Evolutionary conservation across 2,329 filamentous ascomycete species (phyloP), one percentile per base, ranked within the genome.

Genomic region (Westerdykella ornata): DNA sequence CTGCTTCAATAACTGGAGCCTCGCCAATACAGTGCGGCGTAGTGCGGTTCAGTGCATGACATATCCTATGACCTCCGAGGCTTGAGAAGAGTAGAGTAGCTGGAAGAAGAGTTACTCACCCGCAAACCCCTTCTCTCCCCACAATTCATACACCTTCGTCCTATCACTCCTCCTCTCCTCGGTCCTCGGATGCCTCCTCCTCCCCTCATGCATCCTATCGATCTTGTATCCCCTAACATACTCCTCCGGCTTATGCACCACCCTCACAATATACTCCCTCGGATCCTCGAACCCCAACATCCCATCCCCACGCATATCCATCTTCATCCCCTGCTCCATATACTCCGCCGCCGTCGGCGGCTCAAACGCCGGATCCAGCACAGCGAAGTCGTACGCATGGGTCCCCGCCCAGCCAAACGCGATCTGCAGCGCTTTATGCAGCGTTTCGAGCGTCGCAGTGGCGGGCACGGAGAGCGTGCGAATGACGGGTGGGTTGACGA

Each of bases 401-500:
- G 37, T 49, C 9, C 30, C 22, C 3, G 50, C 41, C 58, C 56
- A 62, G 34, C 47, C 47, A 38, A 62, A 61, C 3, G 56, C 52
- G 11, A 56, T 41, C 35, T 55, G 52, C 3, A 62, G 43, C 14
- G 56, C 58, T 17, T 34, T 32, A 37, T 59, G 57, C 18, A 61
- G 45, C 17, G 48, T 34, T n/a, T 38, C 32, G 37, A 62, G 59
- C 2, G 48, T 52, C 2, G 49, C 41, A 11, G 37, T 32, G 4
- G 53, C 43, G 9, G 58, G 58, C 9, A 50, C 46, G 6, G 56
- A 59, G 1, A 62, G 44, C 3, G 50, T 52, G 9, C 58, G 51
- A 19, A 41, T 49, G 32, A 61, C 52, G 2, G 36, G 42, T 1
- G 58, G 56, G 14, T 58, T 38, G 26, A 39, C 42, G 37, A 54